Conservation (phyloP, 768 basidiomycete species). For the Favolaschia claudopus region DNA sequence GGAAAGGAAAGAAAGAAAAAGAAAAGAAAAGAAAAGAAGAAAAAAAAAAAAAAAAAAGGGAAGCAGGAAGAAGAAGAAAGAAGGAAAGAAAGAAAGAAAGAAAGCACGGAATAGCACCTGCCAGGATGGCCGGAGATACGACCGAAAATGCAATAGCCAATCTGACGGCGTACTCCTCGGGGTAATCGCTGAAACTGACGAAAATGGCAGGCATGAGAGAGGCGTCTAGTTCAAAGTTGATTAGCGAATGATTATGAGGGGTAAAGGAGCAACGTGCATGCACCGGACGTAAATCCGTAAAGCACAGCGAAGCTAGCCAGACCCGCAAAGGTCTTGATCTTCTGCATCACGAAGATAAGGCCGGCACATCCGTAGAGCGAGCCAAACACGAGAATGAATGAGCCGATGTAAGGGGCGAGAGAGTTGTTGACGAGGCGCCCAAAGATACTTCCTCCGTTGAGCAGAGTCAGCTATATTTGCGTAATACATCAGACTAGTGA, state of each 20-base stretch:
- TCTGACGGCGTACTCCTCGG: slow-evolving; percentile 1
- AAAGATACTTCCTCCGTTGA: slow-evolving; percentile 32
- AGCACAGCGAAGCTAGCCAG: slow-evolving; percentile 46
- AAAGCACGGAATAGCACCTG: no score
- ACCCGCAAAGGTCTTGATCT: slow-evolving; percentile 36
- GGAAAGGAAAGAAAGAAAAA: no score
- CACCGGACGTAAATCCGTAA: slow-evolving; percentile 50
- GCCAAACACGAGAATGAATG: slow-evolving; percentile 36
- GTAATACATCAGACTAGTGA: not conserved
- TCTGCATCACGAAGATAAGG: slow-evolving; percentile 46
- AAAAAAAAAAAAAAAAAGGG: no score
- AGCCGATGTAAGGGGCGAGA: slow-evolving; percentile 29
- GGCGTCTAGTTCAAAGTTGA: slow-evolving; percentile 1
- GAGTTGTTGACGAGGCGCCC: slow-evolving; percentile 34
- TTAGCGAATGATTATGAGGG: no score
- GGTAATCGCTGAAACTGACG: slow-evolving; percentile 1
- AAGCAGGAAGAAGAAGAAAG: no score
- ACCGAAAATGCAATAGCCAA: slow-evolving; percentile 5
- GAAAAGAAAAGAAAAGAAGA: no score
- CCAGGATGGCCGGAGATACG: slow-evolving; percentile 14
- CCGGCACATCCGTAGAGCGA: slow-evolving; percentile 35
- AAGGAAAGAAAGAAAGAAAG: no score
- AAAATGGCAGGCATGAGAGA: slow-evolving; percentile 10
- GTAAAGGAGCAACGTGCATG: slow-evolving; percentile 18
- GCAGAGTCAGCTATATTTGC: slow-evolving; percentile 29